Conservation (phyloP, 331 rosid genomes). For the Malus hybrid region DNA sequence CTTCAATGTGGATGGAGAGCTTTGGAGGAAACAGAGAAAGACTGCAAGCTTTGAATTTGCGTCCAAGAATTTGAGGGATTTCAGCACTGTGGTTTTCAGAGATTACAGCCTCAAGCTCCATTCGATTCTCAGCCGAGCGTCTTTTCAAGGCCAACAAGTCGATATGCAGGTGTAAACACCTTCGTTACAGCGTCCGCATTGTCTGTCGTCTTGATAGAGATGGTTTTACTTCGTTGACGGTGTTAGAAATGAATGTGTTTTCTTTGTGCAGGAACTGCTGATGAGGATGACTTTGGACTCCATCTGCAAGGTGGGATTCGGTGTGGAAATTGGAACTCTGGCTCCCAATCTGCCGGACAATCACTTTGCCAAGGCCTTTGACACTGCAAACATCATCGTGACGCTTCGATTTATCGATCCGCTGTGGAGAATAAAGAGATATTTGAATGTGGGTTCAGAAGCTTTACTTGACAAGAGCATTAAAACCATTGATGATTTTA, state of each 20-base stretch:
- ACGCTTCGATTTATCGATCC: conserved; percentile 90
- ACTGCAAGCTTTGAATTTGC: conserved; percentile 94
- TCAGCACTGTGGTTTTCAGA: conserved; percentile 70
- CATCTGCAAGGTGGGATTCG: conserved; percentile 90
- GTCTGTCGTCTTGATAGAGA: neutral
- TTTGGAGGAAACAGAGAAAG: conserved; percentile 86
- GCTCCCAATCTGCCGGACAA: conserved; percentile 67
- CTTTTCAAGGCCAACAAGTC: conserved; percentile 33
- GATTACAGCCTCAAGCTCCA: conserved; percentile 63
- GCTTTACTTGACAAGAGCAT: conserved; percentile 75
- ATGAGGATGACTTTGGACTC: conserved; percentile 97
- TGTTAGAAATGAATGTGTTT: neutral
- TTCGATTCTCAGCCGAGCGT: conserved; percentile 41
- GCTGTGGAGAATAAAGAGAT: conserved; percentile 65
- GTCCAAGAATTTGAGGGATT: conserved; percentile 86
- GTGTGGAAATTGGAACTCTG: conserved; percentile 86
- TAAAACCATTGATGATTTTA: conserved; percentile 62
- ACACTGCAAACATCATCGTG: conserved; percentile 75
- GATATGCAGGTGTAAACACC: conserved; percentile 65
- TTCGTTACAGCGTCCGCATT: neutral
- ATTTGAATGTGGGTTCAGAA: conserved; percentile 71
- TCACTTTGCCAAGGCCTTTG: conserved; percentile 74
- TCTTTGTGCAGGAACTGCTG: conserved; percentile 55
- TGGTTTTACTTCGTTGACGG: neutral
- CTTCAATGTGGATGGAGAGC: conserved; percentile 80